Base-by-base conservation (phyloP, 202 grass and related monocot species). In the Zizania palustris region DNA sequence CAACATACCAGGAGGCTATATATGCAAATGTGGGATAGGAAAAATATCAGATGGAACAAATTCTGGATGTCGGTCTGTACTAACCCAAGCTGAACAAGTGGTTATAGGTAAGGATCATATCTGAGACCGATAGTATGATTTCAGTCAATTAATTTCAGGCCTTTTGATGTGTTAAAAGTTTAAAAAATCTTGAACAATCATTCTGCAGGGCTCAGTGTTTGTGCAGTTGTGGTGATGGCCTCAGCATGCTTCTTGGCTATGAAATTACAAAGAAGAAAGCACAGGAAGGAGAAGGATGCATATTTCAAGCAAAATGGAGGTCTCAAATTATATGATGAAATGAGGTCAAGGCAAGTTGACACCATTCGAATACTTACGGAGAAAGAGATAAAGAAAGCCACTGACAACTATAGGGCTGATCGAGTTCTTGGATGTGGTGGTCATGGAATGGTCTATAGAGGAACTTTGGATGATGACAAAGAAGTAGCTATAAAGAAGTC, bases 401-500 rank as follows among this genome's bases (percentile, higher is more conserved):
- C 92, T 0, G 21, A 85, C 6, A 80, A 87, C 76, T 91, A 74
- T 2, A 22, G 39, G 0, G 36, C 77, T 3, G 60, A 54, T 42
- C 45, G 22, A 60, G 51, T 94, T 38, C 28, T 89, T 68, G 88
- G 88, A 15, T 71, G 40, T 0, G 93, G 88, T 71, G 81, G 86
- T 7, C 85, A 79, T 3, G 93, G 89, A 9, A 76, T 49, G 14
- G 93, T 96, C 1, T 96, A 88, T 41, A 82, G 61, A 82, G 93
- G 87, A 39, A 78, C 36, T 3, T 55, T 96, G 46, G 58, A 88
- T 12, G 76, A 88, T 15, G 11, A 36, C 7, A 69, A 48, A 62
- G 66, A 66, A 21, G 89, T 96, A 10, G 89, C 93, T 10, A 88
- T 96, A 67, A 92, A 96, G 60, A 96, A 76, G 70, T 83, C 93